phyloP scores from a whole-genome alignment of 2,329 filamentous ascomycete species.

The Botrytis galanthina region DNA sequence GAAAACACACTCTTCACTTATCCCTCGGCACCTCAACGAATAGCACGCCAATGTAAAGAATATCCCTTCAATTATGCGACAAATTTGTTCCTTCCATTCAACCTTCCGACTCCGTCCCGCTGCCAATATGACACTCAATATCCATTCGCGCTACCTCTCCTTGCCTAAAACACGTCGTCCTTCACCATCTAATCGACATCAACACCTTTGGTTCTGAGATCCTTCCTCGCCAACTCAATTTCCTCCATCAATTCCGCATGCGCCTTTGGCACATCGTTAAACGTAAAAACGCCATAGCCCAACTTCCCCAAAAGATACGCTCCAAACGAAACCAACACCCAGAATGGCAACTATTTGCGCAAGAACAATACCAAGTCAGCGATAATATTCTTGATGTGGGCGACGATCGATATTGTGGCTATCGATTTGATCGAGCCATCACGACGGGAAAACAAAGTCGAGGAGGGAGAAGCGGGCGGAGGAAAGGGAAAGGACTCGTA shows the following conservation, averaged over 20 bases:
- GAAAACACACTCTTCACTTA: background rate
- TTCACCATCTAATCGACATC: conserved; percentile 43
- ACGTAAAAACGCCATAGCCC: conserved; percentile 88
- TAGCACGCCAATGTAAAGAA: background rate
- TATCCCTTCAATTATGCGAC: conserved; percentile 16
- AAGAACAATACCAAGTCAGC: conserved; percentile 18
- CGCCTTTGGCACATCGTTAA: conserved; percentile 92
- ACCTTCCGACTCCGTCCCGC: background rate
- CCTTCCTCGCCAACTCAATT: conserved; percentile 72
- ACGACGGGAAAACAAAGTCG: conserved; percentile 18
- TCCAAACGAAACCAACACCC: conserved; percentile 86
- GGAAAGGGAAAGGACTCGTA: conserved; percentile 23
- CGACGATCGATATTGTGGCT: conserved; percentile 14
- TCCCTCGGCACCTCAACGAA: background rate
- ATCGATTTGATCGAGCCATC: conserved; percentile 15
- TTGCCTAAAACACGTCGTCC: background rate
- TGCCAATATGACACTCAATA: background rate
- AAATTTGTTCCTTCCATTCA: conserved; percentile 7
- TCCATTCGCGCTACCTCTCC: background rate
- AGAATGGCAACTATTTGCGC: conserved; percentile 75
- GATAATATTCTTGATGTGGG: conserved; percentile 17
- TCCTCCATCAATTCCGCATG: conserved; percentile 86
- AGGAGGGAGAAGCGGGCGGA: conserved; percentile 1
- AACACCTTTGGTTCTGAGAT: conserved; percentile 72
- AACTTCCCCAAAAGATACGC: conserved; percentile 89